phyloP scores from a whole-genome alignment of 345 rosid genomes.

The Mallotus nudiflorus region DNA sequence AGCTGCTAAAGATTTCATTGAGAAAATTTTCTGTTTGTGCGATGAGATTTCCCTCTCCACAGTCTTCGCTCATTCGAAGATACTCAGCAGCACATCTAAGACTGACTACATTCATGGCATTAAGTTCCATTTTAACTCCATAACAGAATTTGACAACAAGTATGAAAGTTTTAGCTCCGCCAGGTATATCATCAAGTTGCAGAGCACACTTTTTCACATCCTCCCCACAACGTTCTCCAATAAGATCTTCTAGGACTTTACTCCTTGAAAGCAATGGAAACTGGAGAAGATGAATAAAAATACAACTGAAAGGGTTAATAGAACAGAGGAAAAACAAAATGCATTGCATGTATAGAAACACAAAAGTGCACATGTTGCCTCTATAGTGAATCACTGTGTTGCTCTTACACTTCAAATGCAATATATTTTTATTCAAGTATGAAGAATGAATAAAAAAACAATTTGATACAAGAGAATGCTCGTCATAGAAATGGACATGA shows the following conservation, averaged over 20 bases:
- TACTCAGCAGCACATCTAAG: constrained; percentile 91
- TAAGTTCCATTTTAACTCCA: constrained; percentile 68
- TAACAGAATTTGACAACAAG: constrained; percentile 84
- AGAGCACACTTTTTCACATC: constrained; percentile 45
- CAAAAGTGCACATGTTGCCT: too few relatives aligned
- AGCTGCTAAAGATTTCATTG: constrained; percentile 50
- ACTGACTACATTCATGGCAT: constrained; percentile 53
- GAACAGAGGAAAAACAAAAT: neutral
- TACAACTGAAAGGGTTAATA: constrained; percentile 11
- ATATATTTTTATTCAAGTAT: neutral
- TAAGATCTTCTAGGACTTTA: constrained; percentile 54
- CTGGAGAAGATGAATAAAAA: constrained; percentile 40
- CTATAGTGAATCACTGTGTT: too few relatives aligned
- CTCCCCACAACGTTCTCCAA: constrained; percentile 40
- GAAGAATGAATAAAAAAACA: neutral
- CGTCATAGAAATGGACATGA: neutral
- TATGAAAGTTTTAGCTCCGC: constrained; percentile 72
- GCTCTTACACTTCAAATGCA: neutral
- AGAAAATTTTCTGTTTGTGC: constrained; percentile 64
- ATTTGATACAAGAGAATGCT: neutral
- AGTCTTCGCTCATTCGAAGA: constrained; percentile 75
- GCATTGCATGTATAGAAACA: neutral
- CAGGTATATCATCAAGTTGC: constrained; percentile 73
- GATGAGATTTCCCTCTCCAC: constrained; percentile 72
- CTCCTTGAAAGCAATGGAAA: constrained; percentile 92